Conservation (phyloP, 2,329 filamentous ascomycete genomes). For the Penicillium verrucosum region DNA sequence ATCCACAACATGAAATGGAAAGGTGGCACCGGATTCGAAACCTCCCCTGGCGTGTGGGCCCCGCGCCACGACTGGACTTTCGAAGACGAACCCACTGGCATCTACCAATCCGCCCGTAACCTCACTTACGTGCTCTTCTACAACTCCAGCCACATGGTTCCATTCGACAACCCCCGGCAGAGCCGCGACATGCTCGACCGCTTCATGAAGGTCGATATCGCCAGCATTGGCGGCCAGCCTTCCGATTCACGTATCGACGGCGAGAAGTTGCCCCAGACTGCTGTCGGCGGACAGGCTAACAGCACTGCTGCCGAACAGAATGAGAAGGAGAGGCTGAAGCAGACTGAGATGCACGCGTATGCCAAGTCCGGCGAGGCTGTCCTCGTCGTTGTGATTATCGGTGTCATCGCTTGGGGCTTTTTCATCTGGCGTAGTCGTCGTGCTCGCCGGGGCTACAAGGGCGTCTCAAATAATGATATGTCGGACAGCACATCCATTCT, state of each 20-base stretch:
- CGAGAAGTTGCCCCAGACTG: slow-evolving; percentile 74
- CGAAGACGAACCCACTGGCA: slow-evolving; percentile 79
- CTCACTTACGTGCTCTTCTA: slow-evolving; percentile 93
- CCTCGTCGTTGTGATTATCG: slow-evolving; percentile 74
- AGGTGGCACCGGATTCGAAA: slow-evolving; percentile 85
- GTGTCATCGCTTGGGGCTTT: slow-evolving; percentile 71
- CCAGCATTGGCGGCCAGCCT: slow-evolving; percentile 75
- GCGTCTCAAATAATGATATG: slow-evolving; percentile 45
- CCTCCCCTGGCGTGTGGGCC: slow-evolving; percentile 80
- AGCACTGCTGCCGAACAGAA: slow-evolving; percentile 64
- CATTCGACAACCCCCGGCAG: slow-evolving; percentile 83
- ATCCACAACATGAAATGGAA: slow-evolving; percentile 92
- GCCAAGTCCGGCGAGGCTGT: slow-evolving; percentile 82
- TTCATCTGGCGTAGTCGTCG: slow-evolving; percentile 59
- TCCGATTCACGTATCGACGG: slow-evolving; percentile 80
- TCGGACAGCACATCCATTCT: slow-evolving; percentile 38
- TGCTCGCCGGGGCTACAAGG: slow-evolving; percentile 43
- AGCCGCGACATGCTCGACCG: slow-evolving; percentile 95
- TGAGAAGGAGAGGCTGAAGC: slow-evolving; percentile 70
- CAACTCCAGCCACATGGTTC: slow-evolving; percentile 97
- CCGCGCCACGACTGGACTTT: slow-evolving; percentile 94
- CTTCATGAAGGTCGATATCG: slow-evolving; percentile 91
- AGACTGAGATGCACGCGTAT: slow-evolving; percentile 86
- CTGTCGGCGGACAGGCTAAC: slow-evolving; percentile 70
- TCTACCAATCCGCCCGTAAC: slow-evolving; percentile 93